Percentiles rank a stretch among this genome's conserved stretches.
Evolutionary conservation across 2,329 filamentous ascomycete species (phyloP).

Genomic region (Trichoderma sp.): DNA sequence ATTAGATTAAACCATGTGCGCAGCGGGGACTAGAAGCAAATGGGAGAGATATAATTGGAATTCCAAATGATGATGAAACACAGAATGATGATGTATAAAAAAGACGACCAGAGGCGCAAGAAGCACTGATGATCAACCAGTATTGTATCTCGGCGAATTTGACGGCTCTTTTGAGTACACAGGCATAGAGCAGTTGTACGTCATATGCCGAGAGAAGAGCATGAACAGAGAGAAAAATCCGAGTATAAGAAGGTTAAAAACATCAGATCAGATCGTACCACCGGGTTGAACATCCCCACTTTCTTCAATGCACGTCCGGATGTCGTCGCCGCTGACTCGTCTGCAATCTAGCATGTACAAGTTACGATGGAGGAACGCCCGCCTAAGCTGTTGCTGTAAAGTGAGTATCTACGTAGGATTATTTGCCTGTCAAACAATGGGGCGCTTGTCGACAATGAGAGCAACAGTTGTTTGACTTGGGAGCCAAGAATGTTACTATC

Average conservation of each 20-base stretch:
- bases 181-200: neutral
- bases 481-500: too few species aligned
- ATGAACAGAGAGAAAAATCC: neutral
- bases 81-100: neutral
- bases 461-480: neutral
- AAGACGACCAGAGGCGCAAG: neutral
- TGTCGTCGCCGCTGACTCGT: neutral
- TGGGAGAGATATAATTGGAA: neutral
- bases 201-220: neutral
- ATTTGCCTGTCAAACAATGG: neutral
- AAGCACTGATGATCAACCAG: neutral
- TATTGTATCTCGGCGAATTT: neutral
- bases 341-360: neutral
- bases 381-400: neutral
- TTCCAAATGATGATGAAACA: neutral
- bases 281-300: neutral
- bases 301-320: neutral
- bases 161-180: neutral
- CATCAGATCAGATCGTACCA: conserved; percentile 16
- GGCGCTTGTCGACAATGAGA: neutral
- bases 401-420: neutral
- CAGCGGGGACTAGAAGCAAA: neutral
- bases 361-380: neutral
- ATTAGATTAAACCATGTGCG: neutral
- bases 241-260: neutral